Evolutionary conservation across 306 rosid genomes (phyloP), one percentile per base, ranked within the genome.

Genomic region (Dalbergia oliveri): DNA sequence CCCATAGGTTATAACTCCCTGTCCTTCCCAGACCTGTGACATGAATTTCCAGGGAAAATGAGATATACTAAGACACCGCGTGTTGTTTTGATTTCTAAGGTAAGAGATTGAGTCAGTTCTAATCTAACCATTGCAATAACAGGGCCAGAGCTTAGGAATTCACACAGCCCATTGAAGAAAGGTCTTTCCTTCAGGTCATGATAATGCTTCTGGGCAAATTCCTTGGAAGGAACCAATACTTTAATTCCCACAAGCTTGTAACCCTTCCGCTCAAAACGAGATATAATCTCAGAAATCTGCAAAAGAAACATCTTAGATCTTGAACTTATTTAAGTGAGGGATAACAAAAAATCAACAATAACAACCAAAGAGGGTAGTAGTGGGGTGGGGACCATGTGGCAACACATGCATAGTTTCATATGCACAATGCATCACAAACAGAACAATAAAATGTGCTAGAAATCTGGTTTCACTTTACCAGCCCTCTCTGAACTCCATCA

Each of bases 141-240:
- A 69, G 99, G 99, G 71, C 96, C 97, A 47, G 99, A 95, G 92
- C 99, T 95, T 65, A 95, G 90, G 83, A 91, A 95, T 19, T 95
- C 93, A 2, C 97, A 91, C 56, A 95, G 89, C 79, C 96, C 97
- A 86, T 85, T 83, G 84, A 95, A 93, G 89, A 95, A 95, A 49
- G 98, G 99, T 76, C 97, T 91, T 56, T 90, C 99, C 69, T 82
- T 87, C 82, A 95, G 90, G 83, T 91, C 98, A 66, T 95, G 97
- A 79, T 95, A 95, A 84, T 95, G 99, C 89, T 87, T 81, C 84
- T 90, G 66, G 6, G 98, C 98, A 60, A 95, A 93, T 0, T 89
- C 93, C 86, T 95, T 93, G 18, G 97, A 79, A 69, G 98, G 99
- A 82, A 88, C 31, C 75, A 93, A 76, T 54, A 95, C 82, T 86